Evolutionary conservation across 805 yeast genomes (phyloP), one percentile per base, ranked within the genome.

Genomic region (Kuraishia piskuri): DNA sequence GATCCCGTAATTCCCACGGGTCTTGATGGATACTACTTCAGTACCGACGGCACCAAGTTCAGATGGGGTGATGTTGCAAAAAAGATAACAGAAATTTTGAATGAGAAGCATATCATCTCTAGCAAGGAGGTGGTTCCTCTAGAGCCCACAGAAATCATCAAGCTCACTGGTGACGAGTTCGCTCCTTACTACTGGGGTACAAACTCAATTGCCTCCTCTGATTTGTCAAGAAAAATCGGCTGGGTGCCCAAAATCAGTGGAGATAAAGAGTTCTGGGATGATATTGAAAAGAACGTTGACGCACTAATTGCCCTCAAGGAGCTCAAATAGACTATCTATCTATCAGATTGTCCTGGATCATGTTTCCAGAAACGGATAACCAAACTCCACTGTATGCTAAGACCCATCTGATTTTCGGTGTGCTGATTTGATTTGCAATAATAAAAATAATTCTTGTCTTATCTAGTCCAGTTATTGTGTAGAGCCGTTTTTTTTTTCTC

Each of bases 21-120:
- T 7, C 59, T 56, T 49, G 49, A 65, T 9, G 76, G 76, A 6
- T 70, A 68, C 54, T 71, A 70, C 54, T 71, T 72, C 59, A 68
- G 64, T 2, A 64, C 69, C 6, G 59, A 56, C 44, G 67, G 65
- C 4, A 52, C 51, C 2, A 63, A 61, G 24, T 68, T 66, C 53
- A 55, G 50, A 19, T 71, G 75, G 74, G 55, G 56, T 19, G 63
- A 63, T 8, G 47, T 45, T 21, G 10, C 47, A 22, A 12, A 5
- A 12, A 45, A 45, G 14, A n/a, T 45, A 5, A 21, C 47, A 3
- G 23, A 45, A 19, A 22, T 22, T 5, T 22, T 45, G 47, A 12
- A 21, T 12, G 12, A 45, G 3, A 45, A 12, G 47, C 9, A 22
- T 3, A 5, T 45, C 6, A 45, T 45, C 23, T 12, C 10, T 3